Evolutionary conservation across 768 basidiomycete species (phyloP).

Genomic region (Mycena rebaudengoi): DNA sequence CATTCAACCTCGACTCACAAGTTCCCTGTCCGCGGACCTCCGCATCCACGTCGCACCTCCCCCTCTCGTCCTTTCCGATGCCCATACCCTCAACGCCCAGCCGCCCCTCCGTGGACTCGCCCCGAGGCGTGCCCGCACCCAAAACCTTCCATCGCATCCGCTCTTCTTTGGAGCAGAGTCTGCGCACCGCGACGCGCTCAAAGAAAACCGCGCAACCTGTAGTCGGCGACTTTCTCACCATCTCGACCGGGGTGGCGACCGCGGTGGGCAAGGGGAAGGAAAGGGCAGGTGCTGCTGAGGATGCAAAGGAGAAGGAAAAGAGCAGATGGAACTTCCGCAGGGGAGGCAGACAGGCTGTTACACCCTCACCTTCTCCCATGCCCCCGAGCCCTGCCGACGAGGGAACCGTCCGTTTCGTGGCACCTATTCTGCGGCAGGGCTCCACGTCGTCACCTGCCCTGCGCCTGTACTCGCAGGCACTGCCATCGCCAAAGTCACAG

Average conservation of each 20-base stretch:
- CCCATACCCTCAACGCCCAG: conserved; percentile 28
- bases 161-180: conserved; percentile 71
- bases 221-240: conserved; percentile 53
- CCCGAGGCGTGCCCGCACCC: conserved; percentile 50
- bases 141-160: conserved; percentile 72
- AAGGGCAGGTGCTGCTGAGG: conserved; percentile 49
- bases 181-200: conserved; percentile 70
- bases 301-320: conserved; percentile 49
- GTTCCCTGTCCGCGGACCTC: conserved; percentile 56
- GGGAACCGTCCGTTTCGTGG: conserved; percentile 62
- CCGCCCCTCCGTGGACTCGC: too few species aligned
- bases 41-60: conserved; percentile 60
- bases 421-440: conserved; percentile 72
- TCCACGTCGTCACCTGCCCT: conserved; percentile 81
- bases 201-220: conserved; percentile 49
- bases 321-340: conserved; percentile 55
- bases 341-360: conserved; percentile 47
- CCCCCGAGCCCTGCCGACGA: conserved; percentile 45
- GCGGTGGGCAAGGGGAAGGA: conserved; percentile 53
- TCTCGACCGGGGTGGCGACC: too few species aligned
- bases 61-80: conserved; percentile 43
- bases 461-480: conserved; percentile 66
- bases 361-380: conserved; percentile 49
- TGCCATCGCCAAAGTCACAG: conserved; percentile 62
- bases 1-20: too few species aligned